Evolutionary conservation across 441 rosid genomes (phyloP).

Genomic region (Adansonia rubrostipa): DNA sequence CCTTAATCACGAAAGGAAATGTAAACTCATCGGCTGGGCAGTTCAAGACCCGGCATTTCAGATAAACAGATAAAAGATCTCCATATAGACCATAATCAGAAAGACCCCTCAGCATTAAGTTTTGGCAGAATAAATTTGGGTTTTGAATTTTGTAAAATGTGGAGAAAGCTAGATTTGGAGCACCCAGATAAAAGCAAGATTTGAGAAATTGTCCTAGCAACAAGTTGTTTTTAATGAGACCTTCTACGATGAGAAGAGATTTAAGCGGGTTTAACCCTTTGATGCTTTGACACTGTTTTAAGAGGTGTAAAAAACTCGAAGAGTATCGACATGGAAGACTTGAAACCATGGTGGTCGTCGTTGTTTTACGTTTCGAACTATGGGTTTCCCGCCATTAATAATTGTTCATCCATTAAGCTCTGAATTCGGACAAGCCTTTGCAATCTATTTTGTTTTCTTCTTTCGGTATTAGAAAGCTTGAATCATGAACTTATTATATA

Average conservation of each 20-base stretch:
- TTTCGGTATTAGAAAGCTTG: not conserved
- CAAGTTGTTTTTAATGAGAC: constrained; percentile 27
- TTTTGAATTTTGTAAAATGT: constrained; percentile 29
- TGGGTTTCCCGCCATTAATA: constrained; percentile 24
- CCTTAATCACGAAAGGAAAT: constrained; percentile 55
- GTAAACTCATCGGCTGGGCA: constrained; percentile 45
- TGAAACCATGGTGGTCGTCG: constrained; percentile 7
- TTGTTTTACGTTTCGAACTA: not conserved
- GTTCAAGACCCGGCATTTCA: constrained; percentile 34
- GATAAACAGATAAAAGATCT: constrained; percentile 40
- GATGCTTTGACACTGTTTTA: constrained; percentile 34
- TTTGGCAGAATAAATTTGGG: constrained; percentile 37
- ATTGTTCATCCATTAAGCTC: not conserved
- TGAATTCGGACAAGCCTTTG: constrained; percentile 3
- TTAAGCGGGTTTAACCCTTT: constrained; percentile 39
- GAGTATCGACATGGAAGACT: constrained; percentile 24
- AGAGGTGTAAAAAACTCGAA: constrained; percentile 20
- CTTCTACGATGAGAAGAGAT: constrained; percentile 38
- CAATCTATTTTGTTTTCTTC: not conserved
- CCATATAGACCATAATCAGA: constrained; percentile 38
- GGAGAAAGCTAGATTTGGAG: constrained; percentile 40
- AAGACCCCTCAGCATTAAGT: constrained; percentile 45
- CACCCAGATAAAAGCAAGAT: constrained; percentile 45
- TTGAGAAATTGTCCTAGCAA: constrained; percentile 37
- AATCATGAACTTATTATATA: not conserved